Conservation (phyloP, 2,329 filamentous ascomycete species). For the Aspergillus uvarum region DNA sequence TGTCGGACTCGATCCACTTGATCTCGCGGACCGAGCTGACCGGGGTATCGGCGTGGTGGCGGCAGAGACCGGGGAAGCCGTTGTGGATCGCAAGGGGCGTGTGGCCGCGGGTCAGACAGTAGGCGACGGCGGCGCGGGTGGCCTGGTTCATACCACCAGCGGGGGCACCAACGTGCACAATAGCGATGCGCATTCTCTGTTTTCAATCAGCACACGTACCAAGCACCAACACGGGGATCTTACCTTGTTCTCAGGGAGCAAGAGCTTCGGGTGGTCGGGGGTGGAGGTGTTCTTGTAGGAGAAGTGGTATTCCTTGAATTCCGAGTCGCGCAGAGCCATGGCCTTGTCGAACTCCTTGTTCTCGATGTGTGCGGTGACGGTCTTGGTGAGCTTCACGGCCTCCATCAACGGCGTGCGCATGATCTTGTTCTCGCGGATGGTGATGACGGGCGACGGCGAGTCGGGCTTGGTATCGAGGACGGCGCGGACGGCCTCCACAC, state of each 20-base stretch:
- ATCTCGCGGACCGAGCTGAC: slow-evolving; percentile 80
- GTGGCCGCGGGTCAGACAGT: slow-evolving; percentile 89
- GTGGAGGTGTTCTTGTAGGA: slow-evolving; percentile 91
- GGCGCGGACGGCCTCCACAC: slow-evolving; percentile 89
- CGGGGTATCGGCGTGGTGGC: slow-evolving; percentile 83
- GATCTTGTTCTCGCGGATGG: slow-evolving; percentile 97
- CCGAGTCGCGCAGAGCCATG: slow-evolving; percentile 84
- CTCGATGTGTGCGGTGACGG: slow-evolving; percentile 77
- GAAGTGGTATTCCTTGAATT: slow-evolving; percentile 89
- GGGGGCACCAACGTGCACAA: slow-evolving; percentile 94
- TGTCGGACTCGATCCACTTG: slow-evolving; percentile 89
- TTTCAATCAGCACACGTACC: slow-evolving; percentile 29
- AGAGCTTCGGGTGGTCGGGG: slow-evolving; percentile 67
- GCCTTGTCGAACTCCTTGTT: slow-evolving; percentile 82
- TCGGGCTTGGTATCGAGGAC: slow-evolving; percentile 86
- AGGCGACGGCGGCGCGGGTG: slow-evolving; percentile 86
- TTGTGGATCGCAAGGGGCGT: slow-evolving; percentile 92
- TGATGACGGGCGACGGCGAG: slow-evolving; percentile 90
- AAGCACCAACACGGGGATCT: slow-evolving; percentile 23
- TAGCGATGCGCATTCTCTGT: slow-evolving; percentile 85
- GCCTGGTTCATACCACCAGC: slow-evolving; percentile 98
- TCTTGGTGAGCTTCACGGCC: slow-evolving; percentile 81
- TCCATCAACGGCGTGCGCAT: slow-evolving; percentile 84
- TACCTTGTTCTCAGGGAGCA: slow-evolving; percentile 70
- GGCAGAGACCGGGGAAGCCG: slow-evolving; percentile 88